These are phyloP conservation scores for Brassica cretica DNA, from an alignment of 345 rosid species.

Conservation along the genomic window DNA sequence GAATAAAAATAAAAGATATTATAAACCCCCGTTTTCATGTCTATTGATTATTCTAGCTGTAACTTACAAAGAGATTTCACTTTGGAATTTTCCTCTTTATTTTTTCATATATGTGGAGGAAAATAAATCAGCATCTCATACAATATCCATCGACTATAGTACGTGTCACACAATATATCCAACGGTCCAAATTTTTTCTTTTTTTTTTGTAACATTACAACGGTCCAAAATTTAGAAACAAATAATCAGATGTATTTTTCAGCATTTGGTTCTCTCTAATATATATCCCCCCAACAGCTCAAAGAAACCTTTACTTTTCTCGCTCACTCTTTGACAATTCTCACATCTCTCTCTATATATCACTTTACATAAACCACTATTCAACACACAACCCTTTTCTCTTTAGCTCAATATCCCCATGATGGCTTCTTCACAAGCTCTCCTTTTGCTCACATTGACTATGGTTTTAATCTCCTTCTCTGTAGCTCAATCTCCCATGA, in stretches of 20 bases:
- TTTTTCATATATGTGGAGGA: conserved; percentile 25
- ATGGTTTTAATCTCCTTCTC: conserved; percentile 27
- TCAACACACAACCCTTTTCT: conserved; percentile 10
- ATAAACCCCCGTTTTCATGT: conserved; percentile 5
- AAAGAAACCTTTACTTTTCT: conserved; percentile 36
- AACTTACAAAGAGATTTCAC: conserved; percentile 26
- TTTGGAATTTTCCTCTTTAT: conserved; percentile 31
- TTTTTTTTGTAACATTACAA: neutral
- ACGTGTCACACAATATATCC: conserved; percentile 28
- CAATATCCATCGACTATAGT: conserved; percentile 21
- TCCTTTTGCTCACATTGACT: conserved; percentile 32
- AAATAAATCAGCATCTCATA: conserved; percentile 33
- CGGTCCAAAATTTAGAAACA: conserved; percentile 3
- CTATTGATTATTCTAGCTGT: conserved; percentile 29
- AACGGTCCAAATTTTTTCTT: conserved; percentile 7
- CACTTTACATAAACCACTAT: conserved; percentile 25
- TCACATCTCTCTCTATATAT: conserved; percentile 20
- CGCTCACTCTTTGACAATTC: conserved; percentile 17
- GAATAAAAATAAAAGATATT: conserved; percentile 7
- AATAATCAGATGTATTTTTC: neutral
- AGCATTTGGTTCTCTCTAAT: neutral
- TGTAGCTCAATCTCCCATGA: conserved; percentile 39
- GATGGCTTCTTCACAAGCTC: conserved; percentile 34
- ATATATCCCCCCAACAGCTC: neutral
- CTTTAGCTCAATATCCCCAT: neutral